Conservation (phyloP, 2,329 filamentous ascomycete genomes). For the Aspergillus ruber region DNA sequence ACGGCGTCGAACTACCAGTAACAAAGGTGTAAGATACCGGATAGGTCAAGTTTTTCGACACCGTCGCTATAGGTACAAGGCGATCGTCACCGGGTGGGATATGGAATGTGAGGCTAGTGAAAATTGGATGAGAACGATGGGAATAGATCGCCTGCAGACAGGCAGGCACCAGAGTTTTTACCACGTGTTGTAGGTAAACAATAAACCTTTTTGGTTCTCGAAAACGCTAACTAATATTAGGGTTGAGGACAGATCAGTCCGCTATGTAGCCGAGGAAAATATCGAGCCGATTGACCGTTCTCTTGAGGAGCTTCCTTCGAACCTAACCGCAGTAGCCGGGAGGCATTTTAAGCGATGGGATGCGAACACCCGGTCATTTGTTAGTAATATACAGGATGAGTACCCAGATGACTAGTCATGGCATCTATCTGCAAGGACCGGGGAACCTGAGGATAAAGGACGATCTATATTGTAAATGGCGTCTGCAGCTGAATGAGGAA, state of each 20-base stretch:
- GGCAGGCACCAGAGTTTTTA: slow-evolving; percentile 70
- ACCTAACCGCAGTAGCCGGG: slow-evolving; percentile 64
- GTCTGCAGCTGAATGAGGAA: too few species aligned
- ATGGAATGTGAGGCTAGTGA: slow-evolving; percentile 52
- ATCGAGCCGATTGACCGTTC: slow-evolving; percentile 56
- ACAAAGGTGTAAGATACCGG: slow-evolving; percentile 53
- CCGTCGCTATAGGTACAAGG: slow-evolving; percentile 69
- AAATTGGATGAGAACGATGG: slow-evolving; percentile 58
- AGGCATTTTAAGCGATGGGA: slow-evolving; percentile 89
- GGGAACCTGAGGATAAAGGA: too few species aligned
- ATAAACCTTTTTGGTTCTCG: slow-evolving; percentile 9
- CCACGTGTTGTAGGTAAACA: slow-evolving; percentile 67
- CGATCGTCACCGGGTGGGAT: slow-evolving; percentile 85
- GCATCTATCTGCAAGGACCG: background rate
- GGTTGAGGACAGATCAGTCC: slow-evolving; percentile 60
- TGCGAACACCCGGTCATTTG: slow-evolving; percentile 56
- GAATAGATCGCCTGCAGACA: slow-evolving; percentile 53
- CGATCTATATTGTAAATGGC: too few species aligned
- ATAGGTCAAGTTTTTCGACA: slow-evolving; percentile 84
- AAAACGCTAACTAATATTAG: slow-evolving; percentile 34
- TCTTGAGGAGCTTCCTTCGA: slow-evolving; percentile 45
- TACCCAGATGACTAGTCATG: slow-evolving; percentile 70
- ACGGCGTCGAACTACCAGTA: slow-evolving; percentile 28
- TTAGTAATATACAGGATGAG: slow-evolving; percentile 75
- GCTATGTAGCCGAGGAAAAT: slow-evolving; percentile 77